These are phyloP conservation scores for Mucor sp. DNA, from an alignment of 371 early-diverging fungal species.

Conservation along the genomic window DNA sequence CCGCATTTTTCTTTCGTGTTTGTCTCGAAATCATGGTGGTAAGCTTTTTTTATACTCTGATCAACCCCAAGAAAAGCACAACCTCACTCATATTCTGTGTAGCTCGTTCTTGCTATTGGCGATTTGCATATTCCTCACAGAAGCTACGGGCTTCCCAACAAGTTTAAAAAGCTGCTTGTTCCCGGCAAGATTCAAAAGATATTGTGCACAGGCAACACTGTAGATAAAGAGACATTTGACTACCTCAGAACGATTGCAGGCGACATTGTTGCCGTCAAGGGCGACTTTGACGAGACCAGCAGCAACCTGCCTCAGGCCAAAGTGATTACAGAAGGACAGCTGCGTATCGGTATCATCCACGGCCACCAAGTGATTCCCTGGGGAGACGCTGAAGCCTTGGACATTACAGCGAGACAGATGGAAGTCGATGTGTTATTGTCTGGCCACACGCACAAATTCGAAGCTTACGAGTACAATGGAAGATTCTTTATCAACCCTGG, in stretches of 20 bases:
- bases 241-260: conserved; percentile 84
- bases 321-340: conserved; percentile 73
- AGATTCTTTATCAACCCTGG: conserved; percentile 95
- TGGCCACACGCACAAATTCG: conserved; percentile 89
- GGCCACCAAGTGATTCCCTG: conserved; percentile 91
- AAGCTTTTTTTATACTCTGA: neutral
- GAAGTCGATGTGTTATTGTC: conserved; percentile 89
- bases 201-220: conserved; percentile 90
- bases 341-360: conserved; percentile 85
- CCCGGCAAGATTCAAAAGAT: conserved; percentile 96
- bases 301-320: conserved; percentile 62
- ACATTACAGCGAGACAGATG: conserved; percentile 81
- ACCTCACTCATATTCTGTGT: neutral
- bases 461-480: conserved; percentile 88
- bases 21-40: neutral
- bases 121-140: conserved; percentile 95
- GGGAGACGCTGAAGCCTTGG: conserved; percentile 83
- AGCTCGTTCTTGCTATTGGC: conserved; percentile 89
- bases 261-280: conserved; percentile 78
- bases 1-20: neutral
- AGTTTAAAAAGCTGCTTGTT: conserved; percentile 88
- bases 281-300: conserved; percentile 84
- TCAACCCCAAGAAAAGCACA: too few species aligned
- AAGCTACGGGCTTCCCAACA: conserved; percentile 81
- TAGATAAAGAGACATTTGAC: conserved; percentile 81